phyloP scores from a whole-genome alignment of 257 asterid species.

The Verbascum thapsus region DNA sequence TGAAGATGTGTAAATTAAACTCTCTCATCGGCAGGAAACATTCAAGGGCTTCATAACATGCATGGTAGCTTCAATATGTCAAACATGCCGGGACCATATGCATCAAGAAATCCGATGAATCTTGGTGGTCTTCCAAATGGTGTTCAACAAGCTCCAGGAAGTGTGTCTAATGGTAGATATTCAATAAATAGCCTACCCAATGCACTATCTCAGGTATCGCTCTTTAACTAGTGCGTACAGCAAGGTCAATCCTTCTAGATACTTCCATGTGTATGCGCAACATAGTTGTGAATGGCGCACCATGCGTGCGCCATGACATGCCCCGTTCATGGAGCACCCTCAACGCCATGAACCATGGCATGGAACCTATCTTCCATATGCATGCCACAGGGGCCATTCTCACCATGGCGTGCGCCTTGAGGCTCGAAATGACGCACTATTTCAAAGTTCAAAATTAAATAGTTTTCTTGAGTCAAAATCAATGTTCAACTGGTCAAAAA shows the following conservation, averaged over 20 bases:
- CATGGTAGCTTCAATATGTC: constrained; percentile 73
- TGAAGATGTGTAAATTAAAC: constrained; percentile 16
- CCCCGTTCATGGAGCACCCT: too few species aligned
- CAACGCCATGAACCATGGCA: too few species aligned
- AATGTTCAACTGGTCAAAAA: too few species aligned
- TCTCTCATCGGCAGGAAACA: constrained; percentile 46
- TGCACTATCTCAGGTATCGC: constrained; percentile 75
- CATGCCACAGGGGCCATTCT: too few species aligned
- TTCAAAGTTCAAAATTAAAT: too few species aligned
- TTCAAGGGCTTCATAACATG: constrained; percentile 77
- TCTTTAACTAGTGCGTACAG: constrained; percentile 17
- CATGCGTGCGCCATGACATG: too few species aligned
- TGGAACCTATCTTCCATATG: too few species aligned
- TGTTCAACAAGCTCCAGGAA: constrained; percentile 79
- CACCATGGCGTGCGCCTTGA: too few species aligned
- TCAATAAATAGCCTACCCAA: constrained; percentile 63
- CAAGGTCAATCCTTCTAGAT: constrained; percentile 22
- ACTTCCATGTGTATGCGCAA: constrained; percentile 12
- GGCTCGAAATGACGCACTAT: too few species aligned
- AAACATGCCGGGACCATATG: constrained; percentile 64
- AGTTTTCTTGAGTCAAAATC: too few species aligned
- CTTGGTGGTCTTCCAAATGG: constrained; percentile 62
- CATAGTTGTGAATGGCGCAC: too few species aligned
- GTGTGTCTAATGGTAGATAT: constrained; percentile 67
- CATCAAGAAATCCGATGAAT: constrained; percentile 69